Percentiles rank a stretch among this genome's conserved stretches.
phyloP scores from a whole-genome alignment of 2,329 filamentous ascomycete species.

The Metarhizium album region DNA sequence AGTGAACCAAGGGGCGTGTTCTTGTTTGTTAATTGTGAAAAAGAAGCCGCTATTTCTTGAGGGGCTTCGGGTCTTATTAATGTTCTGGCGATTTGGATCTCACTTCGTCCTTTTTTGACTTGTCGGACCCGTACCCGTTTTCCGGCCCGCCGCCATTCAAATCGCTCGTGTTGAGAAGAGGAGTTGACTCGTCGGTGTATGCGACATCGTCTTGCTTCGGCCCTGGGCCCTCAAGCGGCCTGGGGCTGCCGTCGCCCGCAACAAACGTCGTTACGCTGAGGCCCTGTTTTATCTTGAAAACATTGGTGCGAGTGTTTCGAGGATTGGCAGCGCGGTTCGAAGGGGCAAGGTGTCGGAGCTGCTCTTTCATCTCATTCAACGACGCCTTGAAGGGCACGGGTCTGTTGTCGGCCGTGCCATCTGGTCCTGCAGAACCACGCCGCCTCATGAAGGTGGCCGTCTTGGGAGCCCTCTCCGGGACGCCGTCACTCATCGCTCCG shows the following conservation, averaged over 20 bases:
- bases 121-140: constrained; percentile 9
- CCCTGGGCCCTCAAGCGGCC: constrained; percentile 3
- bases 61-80: neutral
- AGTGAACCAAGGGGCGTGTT: neutral
- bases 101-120: constrained; percentile 3
- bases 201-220: neutral
- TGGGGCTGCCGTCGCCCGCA: constrained; percentile 4
- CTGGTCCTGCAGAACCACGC: constrained; percentile 42
- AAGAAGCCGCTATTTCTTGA: neutral
- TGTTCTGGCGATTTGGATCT: neutral
- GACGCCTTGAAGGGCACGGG: constrained; percentile 48
- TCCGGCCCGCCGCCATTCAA: constrained; percentile 6
- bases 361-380: constrained; percentile 50
- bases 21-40: too few species aligned
- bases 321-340: constrained; percentile 57
- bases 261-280: constrained; percentile 11
- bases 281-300: constrained; percentile 55
- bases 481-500: constrained; percentile 26
- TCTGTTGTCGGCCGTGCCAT: constrained; percentile 34
- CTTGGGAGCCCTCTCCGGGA: constrained; percentile 35
- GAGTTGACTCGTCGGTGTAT: constrained; percentile 8
- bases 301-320: constrained; percentile 45
- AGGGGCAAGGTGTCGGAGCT: constrained; percentile 51
- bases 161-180: constrained; percentile 6
- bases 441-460: constrained; percentile 50